phyloP scores from a whole-genome alignment of 75 land plant genomes.

The Isoetes taiwanensis region DNA sequence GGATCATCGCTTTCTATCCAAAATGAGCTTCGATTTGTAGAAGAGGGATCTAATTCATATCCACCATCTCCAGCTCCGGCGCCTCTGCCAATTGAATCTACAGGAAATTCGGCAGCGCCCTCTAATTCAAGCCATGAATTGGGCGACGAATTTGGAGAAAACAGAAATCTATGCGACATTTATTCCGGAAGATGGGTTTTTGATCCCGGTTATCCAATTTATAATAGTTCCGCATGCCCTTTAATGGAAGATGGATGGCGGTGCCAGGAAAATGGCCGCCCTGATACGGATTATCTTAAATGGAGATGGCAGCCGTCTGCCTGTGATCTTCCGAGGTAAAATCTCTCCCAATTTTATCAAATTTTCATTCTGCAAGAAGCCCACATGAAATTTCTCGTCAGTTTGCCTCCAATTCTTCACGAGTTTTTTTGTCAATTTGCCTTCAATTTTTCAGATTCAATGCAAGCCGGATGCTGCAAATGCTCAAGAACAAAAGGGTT shows the following conservation, averaged over 20 bases:
- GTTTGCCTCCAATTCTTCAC: no score
- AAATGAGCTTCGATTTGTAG: no score
- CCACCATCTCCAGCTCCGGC: no score
- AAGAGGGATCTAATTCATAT: no score
- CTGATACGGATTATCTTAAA: conserved; percentile 43
- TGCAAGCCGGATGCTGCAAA: background rate
- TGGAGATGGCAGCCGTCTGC: conserved; percentile 81
- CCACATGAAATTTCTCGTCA: no score
- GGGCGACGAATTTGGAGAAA: no score
- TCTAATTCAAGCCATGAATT: no score
- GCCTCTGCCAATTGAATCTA: no score
- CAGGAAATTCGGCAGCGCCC: no score
- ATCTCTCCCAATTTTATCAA: background rate
- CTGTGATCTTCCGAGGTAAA: conserved; percentile 54
- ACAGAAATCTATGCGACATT: conserved; percentile 56
- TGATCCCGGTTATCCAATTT: conserved; percentile 38
- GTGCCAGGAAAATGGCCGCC: conserved; percentile 73
- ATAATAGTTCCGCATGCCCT: conserved; percentile 51
- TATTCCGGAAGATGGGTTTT: conserved; percentile 48
- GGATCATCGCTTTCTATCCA: no score
- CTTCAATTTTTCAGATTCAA: conserved; percentile 15
- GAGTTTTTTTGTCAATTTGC: no score
- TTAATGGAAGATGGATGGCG: conserved; percentile 74
- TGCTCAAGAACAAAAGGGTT: background rate
- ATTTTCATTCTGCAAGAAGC: background rate